Percentiles rank a stretch among this genome's conserved stretches.
These are phyloP conservation scores for Plasmodium billcollinsi DNA, from an alignment of 169 alveolate species.

Conservation along the genomic window DNA sequence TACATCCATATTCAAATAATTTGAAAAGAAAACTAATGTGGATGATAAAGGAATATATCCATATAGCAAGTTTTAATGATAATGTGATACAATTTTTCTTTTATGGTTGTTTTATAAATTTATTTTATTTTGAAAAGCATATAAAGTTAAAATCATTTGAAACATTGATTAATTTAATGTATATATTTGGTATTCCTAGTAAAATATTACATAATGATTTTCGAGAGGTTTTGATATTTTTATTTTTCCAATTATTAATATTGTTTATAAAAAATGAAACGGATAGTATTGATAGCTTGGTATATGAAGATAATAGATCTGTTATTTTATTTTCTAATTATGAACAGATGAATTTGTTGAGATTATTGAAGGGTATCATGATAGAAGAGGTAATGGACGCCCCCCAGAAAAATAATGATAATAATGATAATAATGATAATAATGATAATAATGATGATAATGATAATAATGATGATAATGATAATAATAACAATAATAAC, in stretches of 20 bases:
- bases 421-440: not conserved
- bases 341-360: slow-evolving; percentile 26
- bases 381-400: not conserved
- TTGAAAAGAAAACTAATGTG: slow-evolving; percentile 43
- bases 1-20: slow-evolving; percentile 65
- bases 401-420: not conserved
- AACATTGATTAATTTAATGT: slow-evolving; percentile 49
- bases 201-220: slow-evolving; percentile 42
- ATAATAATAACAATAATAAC: not conserved
- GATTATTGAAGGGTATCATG: not conserved
- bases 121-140: slow-evolving; percentile 69
- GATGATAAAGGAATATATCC: slow-evolving; percentile 57
- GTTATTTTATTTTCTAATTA: slow-evolving; percentile 14
- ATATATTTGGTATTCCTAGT: slow-evolving; percentile 63
- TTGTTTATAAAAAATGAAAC: slow-evolving; percentile 67
- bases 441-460: no score
- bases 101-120: slow-evolving; percentile 39
- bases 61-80: slow-evolving; percentile 32
- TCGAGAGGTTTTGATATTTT: slow-evolving; percentile 61
- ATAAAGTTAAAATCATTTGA: slow-evolving; percentile 64
- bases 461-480: no score
- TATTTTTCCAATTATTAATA: slow-evolving; percentile 64
- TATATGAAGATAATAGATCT: slow-evolving; percentile 24
- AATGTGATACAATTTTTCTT: slow-evolving; percentile 48
- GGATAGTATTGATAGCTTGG: slow-evolving; percentile 8